Percentiles rank a stretch among this genome's conserved stretches.
These are phyloP conservation scores for Scenedesmus sp. DNA, from an alignment of 163 green algal species.

Conservation along the genomic window DNA sequence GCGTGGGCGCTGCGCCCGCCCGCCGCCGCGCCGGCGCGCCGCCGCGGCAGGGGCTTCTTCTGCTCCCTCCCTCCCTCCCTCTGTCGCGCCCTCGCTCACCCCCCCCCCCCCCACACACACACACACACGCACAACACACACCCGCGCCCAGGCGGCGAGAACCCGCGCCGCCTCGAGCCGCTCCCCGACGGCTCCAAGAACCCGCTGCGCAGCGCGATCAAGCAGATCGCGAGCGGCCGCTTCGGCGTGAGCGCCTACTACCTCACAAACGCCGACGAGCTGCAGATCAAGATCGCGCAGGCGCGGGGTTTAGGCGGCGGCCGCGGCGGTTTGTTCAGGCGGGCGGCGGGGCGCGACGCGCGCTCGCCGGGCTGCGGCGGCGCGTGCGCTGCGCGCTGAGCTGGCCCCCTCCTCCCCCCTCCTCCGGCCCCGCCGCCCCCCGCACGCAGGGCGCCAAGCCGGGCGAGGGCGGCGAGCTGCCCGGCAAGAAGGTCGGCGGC, in stretches of 20 bases:
- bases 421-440: not conserved
- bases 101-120: too few relatives aligned
- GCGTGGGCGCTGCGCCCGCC: too few relatives aligned
- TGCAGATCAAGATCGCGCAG: slow-evolving; percentile 97
- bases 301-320: too few relatives aligned
- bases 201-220: slow-evolving; percentile 89
- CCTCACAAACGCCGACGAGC: slow-evolving; percentile 94
- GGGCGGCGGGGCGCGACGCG: too few relatives aligned
- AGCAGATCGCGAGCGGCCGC: slow-evolving; percentile 92
- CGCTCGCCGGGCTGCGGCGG: too few relatives aligned
- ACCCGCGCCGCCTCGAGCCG: slow-evolving; percentile 81
- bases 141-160: slow-evolving; percentile 70
- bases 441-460: slow-evolving; percentile 84
- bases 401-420: too few relatives aligned
- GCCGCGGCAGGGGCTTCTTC: too few relatives aligned
- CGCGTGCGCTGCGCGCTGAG: too few relatives aligned
- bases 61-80: too few relatives aligned
- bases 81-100: too few relatives aligned
- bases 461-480: slow-evolving; percentile 93
- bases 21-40: too few relatives aligned
- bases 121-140: too few relatives aligned
- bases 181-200: slow-evolving; percentile 83
- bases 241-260: slow-evolving; percentile 96
- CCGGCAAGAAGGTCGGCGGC: slow-evolving; percentile 89
- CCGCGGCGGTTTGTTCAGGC: not conserved